phyloP scores from a whole-genome alignment of 2,329 filamentous ascomycete genomes.

The Microcyclosporella mali region DNA sequence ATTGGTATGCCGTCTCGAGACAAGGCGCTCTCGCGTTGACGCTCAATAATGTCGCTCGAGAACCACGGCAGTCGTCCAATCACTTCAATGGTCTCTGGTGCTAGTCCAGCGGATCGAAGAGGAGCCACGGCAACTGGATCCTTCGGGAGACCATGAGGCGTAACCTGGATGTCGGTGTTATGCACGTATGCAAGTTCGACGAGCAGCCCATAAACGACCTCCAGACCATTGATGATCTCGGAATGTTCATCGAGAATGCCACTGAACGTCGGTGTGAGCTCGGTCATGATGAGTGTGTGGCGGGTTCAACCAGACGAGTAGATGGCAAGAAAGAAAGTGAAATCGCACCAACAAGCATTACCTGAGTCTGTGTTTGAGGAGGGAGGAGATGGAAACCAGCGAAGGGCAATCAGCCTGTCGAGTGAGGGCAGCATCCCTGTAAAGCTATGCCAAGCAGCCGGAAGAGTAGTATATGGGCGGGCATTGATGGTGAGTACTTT shows the following conservation, averaged over 20 bases:
- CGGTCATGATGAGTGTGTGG: constrained; percentile 6
- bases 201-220: constrained; percentile 7
- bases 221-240: constrained; percentile 9
- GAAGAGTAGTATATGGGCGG: too few species aligned
- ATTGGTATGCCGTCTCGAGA: constrained; percentile 8
- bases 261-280: constrained; percentile 6
- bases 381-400: too few species aligned
- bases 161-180: constrained; percentile 10
- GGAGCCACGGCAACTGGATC: constrained; percentile 9
- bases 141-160: constrained; percentile 12
- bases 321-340: neutral
- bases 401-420: too few species aligned
- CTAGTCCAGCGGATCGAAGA: constrained; percentile 5
- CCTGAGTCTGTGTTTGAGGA: too few species aligned
- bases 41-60: constrained; percentile 6
- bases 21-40: constrained; percentile 5
- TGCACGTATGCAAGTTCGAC: constrained; percentile 10
- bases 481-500: too few species aligned
- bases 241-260: constrained; percentile 8
- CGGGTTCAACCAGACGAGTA: neutral
- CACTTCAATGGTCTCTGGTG: constrained; percentile 7
- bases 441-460: too few species aligned
- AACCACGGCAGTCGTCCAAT: constrained; percentile 13
- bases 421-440: too few species aligned
- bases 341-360: too few species aligned